phyloP scores from a whole-genome alignment of 257 asterid species.

The Scutellaria minor region DNA sequence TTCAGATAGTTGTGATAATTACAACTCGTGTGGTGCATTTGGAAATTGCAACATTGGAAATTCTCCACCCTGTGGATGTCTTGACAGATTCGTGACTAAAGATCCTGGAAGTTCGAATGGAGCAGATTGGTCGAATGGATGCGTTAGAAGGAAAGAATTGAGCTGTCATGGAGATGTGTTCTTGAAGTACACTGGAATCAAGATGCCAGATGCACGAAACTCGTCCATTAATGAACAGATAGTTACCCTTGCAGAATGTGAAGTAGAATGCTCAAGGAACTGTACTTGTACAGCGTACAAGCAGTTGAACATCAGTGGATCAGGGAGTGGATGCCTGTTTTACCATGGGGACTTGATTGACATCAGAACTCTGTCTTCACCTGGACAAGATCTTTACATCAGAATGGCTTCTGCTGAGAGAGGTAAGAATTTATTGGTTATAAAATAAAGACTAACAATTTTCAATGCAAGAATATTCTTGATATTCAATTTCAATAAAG shows the following conservation, averaged over 20 bases:
- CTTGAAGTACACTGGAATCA: slow-evolving; percentile 33
- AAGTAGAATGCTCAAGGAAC: slow-evolving; percentile 33
- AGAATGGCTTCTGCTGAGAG: slow-evolving; percentile 46
- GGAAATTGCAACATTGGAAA: not conserved
- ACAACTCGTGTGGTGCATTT: not conserved
- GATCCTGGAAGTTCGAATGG: not conserved
- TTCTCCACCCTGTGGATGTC: slow-evolving; percentile 39
- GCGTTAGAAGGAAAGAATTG: slow-evolving; percentile 30
- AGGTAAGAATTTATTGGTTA: slow-evolving; percentile 22
- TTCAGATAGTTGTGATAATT: not conserved
- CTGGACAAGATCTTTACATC: slow-evolving; percentile 40
- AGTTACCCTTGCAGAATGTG: slow-evolving; percentile 42
- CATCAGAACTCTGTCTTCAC: slow-evolving; percentile 30
- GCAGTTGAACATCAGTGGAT: slow-evolving; percentile 35
- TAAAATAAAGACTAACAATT: no score
- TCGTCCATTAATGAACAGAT: slow-evolving; percentile 24
- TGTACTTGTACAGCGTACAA: slow-evolving; percentile 52
- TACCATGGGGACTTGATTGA: slow-evolving; percentile 51
- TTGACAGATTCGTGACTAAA: slow-evolving; percentile 36
- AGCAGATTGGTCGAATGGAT: slow-evolving; percentile 24
- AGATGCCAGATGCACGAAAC: slow-evolving; percentile 40
- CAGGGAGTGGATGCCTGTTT: slow-evolving; percentile 39
- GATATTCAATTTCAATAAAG: not conserved
- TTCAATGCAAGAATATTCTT: not conserved
- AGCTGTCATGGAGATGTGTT: slow-evolving; percentile 34